phyloP scores from a whole-genome alignment of 2,329 filamentous ascomycete genomes.

The Allantophomopsis lycopodina region DNA sequence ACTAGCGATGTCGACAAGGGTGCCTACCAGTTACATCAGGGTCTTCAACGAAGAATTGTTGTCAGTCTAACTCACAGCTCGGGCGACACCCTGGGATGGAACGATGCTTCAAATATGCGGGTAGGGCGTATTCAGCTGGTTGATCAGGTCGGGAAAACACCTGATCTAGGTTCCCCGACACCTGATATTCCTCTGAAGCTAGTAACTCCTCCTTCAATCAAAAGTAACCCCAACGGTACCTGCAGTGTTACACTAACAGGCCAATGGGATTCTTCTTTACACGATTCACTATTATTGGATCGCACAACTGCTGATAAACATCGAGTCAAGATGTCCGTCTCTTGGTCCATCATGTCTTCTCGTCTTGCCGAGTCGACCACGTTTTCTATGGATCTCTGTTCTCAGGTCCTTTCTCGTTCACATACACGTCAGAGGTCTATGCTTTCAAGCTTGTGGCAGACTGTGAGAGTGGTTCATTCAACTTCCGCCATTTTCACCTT shows the following conservation, averaged over 20 bases:
- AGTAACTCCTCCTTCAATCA: slow-evolving; percentile 63
- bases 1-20: slow-evolving; percentile 73
- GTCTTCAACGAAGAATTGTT: slow-evolving; percentile 75
- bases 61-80: slow-evolving; percentile 87
- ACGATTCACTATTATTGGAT: slow-evolving; percentile 86
- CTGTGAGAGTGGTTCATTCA: slow-evolving; percentile 73
- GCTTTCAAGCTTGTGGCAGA: slow-evolving; percentile 77
- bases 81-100: slow-evolving; percentile 78
- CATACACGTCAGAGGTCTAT: slow-evolving; percentile 80
- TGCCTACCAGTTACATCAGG: slow-evolving; percentile 90
- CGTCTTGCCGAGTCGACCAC: slow-evolving; percentile 80
- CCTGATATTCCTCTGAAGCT: slow-evolving; percentile 68
- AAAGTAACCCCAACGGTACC: slow-evolving; percentile 81
- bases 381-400: slow-evolving; percentile 67
- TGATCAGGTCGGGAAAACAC: slow-evolving; percentile 73
- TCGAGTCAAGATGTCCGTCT: slow-evolving; percentile 73
- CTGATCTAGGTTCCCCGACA: slow-evolving; percentile 59
- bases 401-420: slow-evolving; percentile 72
- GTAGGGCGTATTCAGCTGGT: slow-evolving; percentile 74
- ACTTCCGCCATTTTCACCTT: slow-evolving; percentile 79
- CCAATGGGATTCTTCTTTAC: slow-evolving; percentile 93
- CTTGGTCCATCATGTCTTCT: slow-evolving; percentile 74
- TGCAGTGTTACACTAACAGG: slow-evolving; percentile 75
- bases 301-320: slow-evolving; percentile 87
- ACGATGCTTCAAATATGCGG: slow-evolving; percentile 63